These are phyloP conservation scores for Trichoderma orchidacearum DNA, from an alignment of 495 filamentous ascomycete genomes.

Conservation along the genomic window DNA sequence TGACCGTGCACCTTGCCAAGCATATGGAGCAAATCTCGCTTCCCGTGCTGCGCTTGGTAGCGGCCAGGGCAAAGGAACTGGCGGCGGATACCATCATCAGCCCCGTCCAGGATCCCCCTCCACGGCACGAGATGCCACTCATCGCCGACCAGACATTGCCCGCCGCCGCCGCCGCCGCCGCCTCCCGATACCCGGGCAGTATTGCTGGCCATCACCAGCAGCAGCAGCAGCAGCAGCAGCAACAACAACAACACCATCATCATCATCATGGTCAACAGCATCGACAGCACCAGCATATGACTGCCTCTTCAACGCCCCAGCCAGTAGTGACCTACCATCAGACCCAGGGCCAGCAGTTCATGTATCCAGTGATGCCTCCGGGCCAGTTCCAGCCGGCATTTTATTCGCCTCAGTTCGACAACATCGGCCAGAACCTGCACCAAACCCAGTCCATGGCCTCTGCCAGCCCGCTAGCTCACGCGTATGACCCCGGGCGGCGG, in stretches of 20 bases:
- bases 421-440: background rate
- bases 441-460: constrained; percentile 2
- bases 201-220: background rate
- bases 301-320: background rate
- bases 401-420: constrained; percentile 5
- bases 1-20: constrained; percentile 87
- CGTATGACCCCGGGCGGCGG: background rate
- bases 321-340: background rate
- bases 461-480: constrained; percentile 5
- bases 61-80: constrained; percentile 37
- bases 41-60: constrained; percentile 68
- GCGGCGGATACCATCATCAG: constrained; percentile 49
- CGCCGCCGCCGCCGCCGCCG: background rate
- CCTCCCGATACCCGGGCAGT: constrained; percentile 6
- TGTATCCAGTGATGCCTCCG: constrained; percentile 3
- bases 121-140: constrained; percentile 21
- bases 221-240: constrained; percentile 6
- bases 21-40: constrained; percentile 94
- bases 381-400: constrained; percentile 2
- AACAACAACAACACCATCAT: background rate
- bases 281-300: background rate
- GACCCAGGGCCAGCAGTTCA: background rate
- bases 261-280: background rate
- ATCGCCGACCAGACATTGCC: constrained; percentile 14
- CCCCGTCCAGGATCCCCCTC: constrained; percentile 42